Evolutionary conservation across 2,329 filamentous ascomycete genomes (phyloP), one percentile per base, ranked within the genome.

Genomic region (Calonectria henricotiae): DNA sequence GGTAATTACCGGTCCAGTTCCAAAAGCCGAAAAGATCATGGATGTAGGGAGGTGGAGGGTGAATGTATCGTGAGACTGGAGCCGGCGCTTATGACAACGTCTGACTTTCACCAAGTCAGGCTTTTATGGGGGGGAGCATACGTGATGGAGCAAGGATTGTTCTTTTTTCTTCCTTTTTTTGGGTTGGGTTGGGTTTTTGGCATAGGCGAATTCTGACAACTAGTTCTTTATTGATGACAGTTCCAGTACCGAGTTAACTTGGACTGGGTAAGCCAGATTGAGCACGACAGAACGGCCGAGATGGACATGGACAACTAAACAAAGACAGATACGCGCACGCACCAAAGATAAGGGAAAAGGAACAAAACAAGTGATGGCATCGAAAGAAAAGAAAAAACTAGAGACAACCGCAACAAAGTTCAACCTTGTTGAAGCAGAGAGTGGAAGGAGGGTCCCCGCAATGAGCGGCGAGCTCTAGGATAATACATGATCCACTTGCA

Each of bases 1-100:
- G 35, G n/a, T 54, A 51, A 60, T 44, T 61, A 61, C 55, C 55
- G 37, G 55, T 37, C 55, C 54, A 62, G 65, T 47, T 23, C 23
- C 60, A 62, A 58, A 27, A 54, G 65, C 47, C 65, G 39, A 62
- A 15, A 23, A 68, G 37, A 47, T 61, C 20, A 61, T 55, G 65
- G 60, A 54, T 54, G 64, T 54, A 44, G 64, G 55, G 64, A 58
- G 54, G 64, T 62, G 54, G 30, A 32, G 55, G 25, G 55, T 11
- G 23, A 41, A 44, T 61, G 55, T 44, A 61, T 61, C 25, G 55
- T 44, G 39, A 43, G 64, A 37, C 35, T 23, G 43, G 55, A 61
- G 15, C 17, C 20, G 64, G 64, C 54, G 64, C 54, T 39, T 61
- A 41, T 41, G 64, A 61, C 55, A 67, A 39, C 15, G 27, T 25